These are phyloP conservation scores for Mycothermus thermophilus DNA, from an alignment of 495 filamentous ascomycete genomes.

Conservation along the genomic window DNA sequence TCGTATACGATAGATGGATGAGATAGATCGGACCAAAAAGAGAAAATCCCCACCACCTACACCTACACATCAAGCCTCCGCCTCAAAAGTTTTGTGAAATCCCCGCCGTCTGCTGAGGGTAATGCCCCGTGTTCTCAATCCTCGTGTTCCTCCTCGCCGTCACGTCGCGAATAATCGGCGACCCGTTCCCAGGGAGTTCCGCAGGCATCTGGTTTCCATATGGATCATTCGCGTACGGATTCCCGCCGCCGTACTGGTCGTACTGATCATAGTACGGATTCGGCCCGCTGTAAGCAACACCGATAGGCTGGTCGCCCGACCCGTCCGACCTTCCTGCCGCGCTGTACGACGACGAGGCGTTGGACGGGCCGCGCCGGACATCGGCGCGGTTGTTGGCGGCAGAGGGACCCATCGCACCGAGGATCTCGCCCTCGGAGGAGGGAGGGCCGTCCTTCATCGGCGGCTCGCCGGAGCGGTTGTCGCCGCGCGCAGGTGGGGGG, in stretches of 20 bases:
- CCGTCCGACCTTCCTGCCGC: slow-evolving; percentile 67
- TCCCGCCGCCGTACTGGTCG: slow-evolving; percentile 37
- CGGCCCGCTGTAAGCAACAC: slow-evolving; percentile 30
- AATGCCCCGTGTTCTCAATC: slow-evolving; percentile 78
- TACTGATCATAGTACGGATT: slow-evolving; percentile 29
- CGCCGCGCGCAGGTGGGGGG: slow-evolving; percentile 54
- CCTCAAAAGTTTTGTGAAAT: slow-evolving; percentile 97
- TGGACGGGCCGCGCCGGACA: slow-evolving; percentile 82
- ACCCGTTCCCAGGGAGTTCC: slow-evolving; percentile 25
- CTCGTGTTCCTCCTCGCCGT: slow-evolving; percentile 80
- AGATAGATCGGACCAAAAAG: too few species aligned
- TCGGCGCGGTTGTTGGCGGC: slow-evolving; percentile 50
- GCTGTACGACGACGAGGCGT: slow-evolving; percentile 93
- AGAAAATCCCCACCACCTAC: too few species aligned
- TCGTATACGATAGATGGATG: too few species aligned
- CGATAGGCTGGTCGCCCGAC: slow-evolving; percentile 54
- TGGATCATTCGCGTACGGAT: slow-evolving; percentile 29
- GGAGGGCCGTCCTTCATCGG: slow-evolving; percentile 42
- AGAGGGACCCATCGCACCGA: slow-evolving; percentile 57
- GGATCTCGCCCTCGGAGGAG: slow-evolving; percentile 55
- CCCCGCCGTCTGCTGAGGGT: slow-evolving; percentile 81
- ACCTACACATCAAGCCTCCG: too few species aligned
- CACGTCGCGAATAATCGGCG: slow-evolving; percentile 89
- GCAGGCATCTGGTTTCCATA: slow-evolving; percentile 3
- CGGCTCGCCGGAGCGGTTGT: slow-evolving; percentile 59